These are phyloP conservation scores for Leishmania gerbilli DNA, from an alignment of 208 protist species.

Conservation along the genomic window DNA sequence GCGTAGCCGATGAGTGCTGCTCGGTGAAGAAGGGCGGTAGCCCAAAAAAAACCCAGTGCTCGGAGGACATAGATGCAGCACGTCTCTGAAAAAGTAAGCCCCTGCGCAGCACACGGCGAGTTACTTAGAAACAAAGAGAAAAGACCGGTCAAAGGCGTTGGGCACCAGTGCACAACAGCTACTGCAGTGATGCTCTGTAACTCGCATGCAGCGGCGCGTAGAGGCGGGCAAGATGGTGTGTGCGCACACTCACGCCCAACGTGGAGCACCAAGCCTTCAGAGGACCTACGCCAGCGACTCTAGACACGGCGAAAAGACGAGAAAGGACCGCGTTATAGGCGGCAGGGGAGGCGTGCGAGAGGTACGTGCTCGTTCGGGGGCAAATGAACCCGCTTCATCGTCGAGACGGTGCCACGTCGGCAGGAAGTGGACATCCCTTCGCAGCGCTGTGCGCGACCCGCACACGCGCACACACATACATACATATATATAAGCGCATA, in stretches of 20 bases:
- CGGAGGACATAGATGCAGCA: constrained; percentile 22
- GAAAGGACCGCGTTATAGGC: constrained; percentile 6
- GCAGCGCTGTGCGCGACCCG: neutral
- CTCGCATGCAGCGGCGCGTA: neutral
- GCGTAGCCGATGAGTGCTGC: constrained; percentile 65
- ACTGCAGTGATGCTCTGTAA: no score
- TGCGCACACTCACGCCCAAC: neutral
- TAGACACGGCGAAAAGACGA: constrained; percentile 10
- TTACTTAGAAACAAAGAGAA: constrained; percentile 18
- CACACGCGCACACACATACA: neutral
- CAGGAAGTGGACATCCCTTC: neutral
- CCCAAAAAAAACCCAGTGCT: constrained; percentile 81
- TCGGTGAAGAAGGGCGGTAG: constrained; percentile 88
- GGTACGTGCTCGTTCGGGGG: no score
- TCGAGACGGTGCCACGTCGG: neutral
- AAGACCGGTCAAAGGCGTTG: neutral
- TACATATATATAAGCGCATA: neutral
- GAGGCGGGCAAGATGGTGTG: neutral
- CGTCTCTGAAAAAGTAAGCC: neutral
- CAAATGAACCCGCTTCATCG: neutral
- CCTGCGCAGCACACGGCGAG: neutral
- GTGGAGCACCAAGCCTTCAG: neutral
- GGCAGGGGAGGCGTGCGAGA: constrained; percentile 1
- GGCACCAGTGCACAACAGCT: neutral
- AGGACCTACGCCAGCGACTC: neutral